Evolutionary conservation across 192 early-diverging fungal species (phyloP), one percentile per base, ranked within the genome.

Genomic region (Glomus cerebriforme): DNA sequence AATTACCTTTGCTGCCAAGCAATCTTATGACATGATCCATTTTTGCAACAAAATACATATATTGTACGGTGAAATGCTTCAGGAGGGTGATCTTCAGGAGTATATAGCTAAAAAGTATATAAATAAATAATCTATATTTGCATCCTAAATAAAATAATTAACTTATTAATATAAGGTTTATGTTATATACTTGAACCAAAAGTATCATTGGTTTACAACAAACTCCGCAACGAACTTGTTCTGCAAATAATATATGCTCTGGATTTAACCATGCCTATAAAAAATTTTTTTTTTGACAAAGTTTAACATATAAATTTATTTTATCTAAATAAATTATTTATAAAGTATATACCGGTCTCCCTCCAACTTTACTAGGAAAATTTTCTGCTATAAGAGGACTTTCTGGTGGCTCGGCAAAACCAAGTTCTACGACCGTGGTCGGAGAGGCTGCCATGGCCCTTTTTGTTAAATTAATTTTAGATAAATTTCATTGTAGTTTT

Each of bases 1-100:
- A 63, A n/a, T 37, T 83, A 90, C 85, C 92, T 86, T 78, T 88
- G 85, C 34, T 69, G 79, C 84, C 88, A 87, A 2, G 83, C 73
- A 31, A 84, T 82, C 54, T 83, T 86, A 75, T 97, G 92, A 83
- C 98, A 99, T 1, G 81, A 71, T 29, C 96, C 96, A 39, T 92
- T 92, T 76, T 93, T 94, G 85, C 98, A 99, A 81, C 92, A 91
- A 81, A 98, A 99, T 5, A 99, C 88, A 79, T 97, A 98, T 9
- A 98, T 81, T 72, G 91, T 91, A 54, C 98, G 90, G 79, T 97
- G 96, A 79, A 92, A 98, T 3, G 98, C 97, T 78, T 95, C 92
- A 0, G 81, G 78, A 0, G 94, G 92, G 27, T 92, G 86, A 81
- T 99, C 95, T 76, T 99, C 96, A 12, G 98, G 96, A 1, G 96